phyloP scores from a whole-genome alignment of 352 stramenopile genomes.

The Globisporangium takayamanum region DNA sequence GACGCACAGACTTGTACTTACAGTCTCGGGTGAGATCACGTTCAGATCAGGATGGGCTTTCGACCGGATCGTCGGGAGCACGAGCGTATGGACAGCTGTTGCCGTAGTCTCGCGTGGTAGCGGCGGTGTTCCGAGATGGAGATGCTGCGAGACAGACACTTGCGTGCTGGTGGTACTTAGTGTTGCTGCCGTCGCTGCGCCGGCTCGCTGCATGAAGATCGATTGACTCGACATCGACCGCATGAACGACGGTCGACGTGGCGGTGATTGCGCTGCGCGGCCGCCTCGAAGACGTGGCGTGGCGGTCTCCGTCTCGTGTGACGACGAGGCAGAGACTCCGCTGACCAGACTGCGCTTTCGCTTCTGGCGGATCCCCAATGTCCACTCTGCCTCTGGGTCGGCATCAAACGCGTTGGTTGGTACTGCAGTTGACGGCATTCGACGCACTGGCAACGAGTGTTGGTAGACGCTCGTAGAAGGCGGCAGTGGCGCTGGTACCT shows the following conservation, averaged over 20 bases:
- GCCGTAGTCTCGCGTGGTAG: not conserved
- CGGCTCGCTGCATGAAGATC: constrained; percentile 8
- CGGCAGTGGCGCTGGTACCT: no score
- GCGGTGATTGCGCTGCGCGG: not conserved
- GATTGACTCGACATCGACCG: constrained; percentile 23
- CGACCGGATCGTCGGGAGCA: constrained; percentile 49
- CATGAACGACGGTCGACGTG: constrained; percentile 7
- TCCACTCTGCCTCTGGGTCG: not conserved
- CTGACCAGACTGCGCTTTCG: constrained; percentile 16
- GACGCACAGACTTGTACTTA: constrained; percentile 6
- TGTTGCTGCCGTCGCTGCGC: no score
- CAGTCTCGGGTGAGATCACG: constrained; percentile 44
- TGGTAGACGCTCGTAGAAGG: not conserved
- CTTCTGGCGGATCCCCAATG: constrained; percentile 22
- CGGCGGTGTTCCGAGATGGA: not conserved
- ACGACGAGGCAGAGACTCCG: not conserved
- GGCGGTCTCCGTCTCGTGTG: no score
- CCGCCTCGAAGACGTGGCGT: not conserved
- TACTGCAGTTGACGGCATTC: not conserved
- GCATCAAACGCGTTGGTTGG: constrained; percentile 1
- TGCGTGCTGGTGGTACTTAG: no score
- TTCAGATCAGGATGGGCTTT: constrained; percentile 51
- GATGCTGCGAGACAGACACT: no score
- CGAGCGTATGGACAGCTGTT: constrained; percentile 11
- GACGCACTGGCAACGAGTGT: not conserved